These are phyloP conservation scores for Scheffersomyces lignicola DNA, from an alignment of 1,139 yeast genomes.

Conservation along the genomic window DNA sequence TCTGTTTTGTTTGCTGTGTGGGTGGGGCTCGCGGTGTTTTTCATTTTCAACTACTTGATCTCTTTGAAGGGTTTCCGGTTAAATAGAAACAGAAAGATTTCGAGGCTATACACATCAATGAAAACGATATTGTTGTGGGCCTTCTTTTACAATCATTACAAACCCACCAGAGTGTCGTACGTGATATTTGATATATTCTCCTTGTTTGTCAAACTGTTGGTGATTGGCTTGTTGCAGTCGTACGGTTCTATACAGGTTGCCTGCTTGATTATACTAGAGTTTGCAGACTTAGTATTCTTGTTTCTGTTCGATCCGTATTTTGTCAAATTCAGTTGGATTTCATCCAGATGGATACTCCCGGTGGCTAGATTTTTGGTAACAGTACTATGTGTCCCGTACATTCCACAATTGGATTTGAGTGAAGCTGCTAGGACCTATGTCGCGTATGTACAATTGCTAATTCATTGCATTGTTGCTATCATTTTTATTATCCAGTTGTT, in stretches of 20 bases:
- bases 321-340: conserved; percentile 36
- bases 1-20: conserved; percentile 35
- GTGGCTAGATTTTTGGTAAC: conserved; percentile 38
- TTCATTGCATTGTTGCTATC: conserved; percentile 39
- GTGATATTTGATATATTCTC: conserved; percentile 34
- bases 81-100: conserved; percentile 21
- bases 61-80: conserved; percentile 18
- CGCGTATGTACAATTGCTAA: conserved; percentile 39
- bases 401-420: conserved; percentile 27
- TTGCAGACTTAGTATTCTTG: conserved; percentile 29
- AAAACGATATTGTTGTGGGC: conserved; percentile 50
- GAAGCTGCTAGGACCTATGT: conserved; percentile 40
- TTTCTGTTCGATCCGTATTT: conserved; percentile 41
- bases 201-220: conserved; percentile 32
- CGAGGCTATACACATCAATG: conserved; percentile 47
- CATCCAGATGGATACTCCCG: conserved; percentile 39
- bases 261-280: conserved; percentile 37
- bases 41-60: conserved; percentile 31
- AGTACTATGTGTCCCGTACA: conserved; percentile 42
- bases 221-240: conserved; percentile 45
- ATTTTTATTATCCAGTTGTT: conserved; percentile 35
- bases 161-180: conserved; percentile 42
- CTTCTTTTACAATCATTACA: conserved; percentile 42
- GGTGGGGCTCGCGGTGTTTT: conserved; percentile 29
- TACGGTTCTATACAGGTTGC: conserved; percentile 47